Base-by-base conservation (phyloP, 345 rosid genomes). In the Lepidium sativum region DNA sequence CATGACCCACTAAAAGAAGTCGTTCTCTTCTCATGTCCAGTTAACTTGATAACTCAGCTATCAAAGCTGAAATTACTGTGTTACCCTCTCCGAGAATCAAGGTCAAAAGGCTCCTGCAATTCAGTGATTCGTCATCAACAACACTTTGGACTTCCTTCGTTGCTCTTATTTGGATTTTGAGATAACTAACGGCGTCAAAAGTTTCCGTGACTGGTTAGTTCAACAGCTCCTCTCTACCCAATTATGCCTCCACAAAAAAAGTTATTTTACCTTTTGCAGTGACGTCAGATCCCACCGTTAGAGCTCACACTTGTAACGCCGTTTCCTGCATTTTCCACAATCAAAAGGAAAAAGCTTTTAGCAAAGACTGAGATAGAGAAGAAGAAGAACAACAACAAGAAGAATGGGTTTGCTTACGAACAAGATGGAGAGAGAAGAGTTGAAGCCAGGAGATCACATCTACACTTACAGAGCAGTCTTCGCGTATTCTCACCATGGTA, bases 401-500 rank as follows among this genome's bases (percentile, higher is more conserved):
- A 72, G 73, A 55, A 94, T 94, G 99, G 99, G 99, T 59, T 67
- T 94, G 76, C 80, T 94, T 23, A 86, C 81, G 34, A 82, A 94
- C 81, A 84, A 83, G 77, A 79, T 80, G 27, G 97, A 88, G 71
- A 83, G 84, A 67, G 74, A 68, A 73, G 95, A 84, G 75, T 67
- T 94, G 78, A 85, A 75, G 38, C 73, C 97, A 25, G 99, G 99
- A 31, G 96, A 90, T 77, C 97, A 94, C 63, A 85, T 94, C 80
- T 94, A 94, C 81, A 85, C 96, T 79, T 94, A 94, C 83, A 81
- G 96, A 70, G 99, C 95, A 40, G 80, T 94, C 37, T 94, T 91
- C 76, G 64, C 99, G 64, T 91, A 94, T 73, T 91, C 99, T 75
- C 97, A 94, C 70, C 99, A 94, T 32, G 97, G 99, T 94, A 73